Conservation (phyloP, 345 rosid species). For the Populus ilicifolia region DNA sequence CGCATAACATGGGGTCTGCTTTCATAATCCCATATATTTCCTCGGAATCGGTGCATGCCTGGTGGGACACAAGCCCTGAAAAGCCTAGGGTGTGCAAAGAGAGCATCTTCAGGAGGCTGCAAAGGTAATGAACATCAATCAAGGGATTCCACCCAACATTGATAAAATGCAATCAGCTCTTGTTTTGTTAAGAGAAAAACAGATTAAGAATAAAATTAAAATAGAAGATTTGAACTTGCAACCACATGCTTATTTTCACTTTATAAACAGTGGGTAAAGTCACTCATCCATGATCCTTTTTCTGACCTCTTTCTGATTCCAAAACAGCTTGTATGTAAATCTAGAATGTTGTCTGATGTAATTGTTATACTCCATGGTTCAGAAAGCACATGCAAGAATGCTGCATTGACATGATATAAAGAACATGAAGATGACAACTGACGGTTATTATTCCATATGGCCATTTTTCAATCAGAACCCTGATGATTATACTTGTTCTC, state of each 20-base stretch:
- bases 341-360: background rate
- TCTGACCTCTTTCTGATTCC: background rate
- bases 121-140: conserved; percentile 8
- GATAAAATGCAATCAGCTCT: background rate
- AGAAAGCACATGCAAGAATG: background rate
- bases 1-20: conserved; percentile 76
- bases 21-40: conserved; percentile 94
- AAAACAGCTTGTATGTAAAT: background rate
- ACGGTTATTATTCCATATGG: background rate
- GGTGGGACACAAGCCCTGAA: conserved; percentile 97
- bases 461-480: background rate
- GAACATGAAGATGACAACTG: background rate
- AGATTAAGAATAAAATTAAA: background rate
- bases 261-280: background rate
- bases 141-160: background rate
- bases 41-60: conserved; percentile 95
- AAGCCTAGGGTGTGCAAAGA: conserved; percentile 89
- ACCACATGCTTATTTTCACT: background rate
- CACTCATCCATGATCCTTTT: background rate
- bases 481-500: background rate
- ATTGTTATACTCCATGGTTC: background rate
- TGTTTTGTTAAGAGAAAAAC: background rate
- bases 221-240: background rate
- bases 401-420: background rate
- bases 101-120: conserved; percentile 94